Evolutionary conservation across 257 asterid genomes (phyloP).

Genomic region (Nicotiana noctiflora): DNA sequence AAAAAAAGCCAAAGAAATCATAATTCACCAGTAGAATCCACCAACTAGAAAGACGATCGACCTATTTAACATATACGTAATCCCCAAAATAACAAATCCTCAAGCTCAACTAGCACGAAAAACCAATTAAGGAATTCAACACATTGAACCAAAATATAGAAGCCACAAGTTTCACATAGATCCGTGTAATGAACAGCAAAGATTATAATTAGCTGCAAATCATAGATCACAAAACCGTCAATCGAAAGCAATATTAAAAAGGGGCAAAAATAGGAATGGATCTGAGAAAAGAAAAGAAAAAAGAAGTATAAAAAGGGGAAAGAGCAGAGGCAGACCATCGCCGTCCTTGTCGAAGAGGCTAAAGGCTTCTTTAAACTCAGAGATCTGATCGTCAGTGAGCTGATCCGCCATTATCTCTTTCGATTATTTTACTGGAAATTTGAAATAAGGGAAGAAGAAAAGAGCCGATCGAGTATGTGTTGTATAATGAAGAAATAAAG

Average conservation of each 20-base stretch:
- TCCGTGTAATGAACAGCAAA: neutral
- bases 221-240: neutral
- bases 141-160: neutral
- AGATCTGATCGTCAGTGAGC: constrained; percentile 13
- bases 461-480: too few species aligned
- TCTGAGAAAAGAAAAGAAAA: neutral
- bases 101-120: neutral
- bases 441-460: neutral
- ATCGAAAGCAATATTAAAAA: neutral
- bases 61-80: neutral
- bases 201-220: neutral
- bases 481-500: neutral
- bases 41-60: neutral
- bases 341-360: constrained; percentile 14
- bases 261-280: neutral
- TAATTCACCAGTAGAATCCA: neutral
- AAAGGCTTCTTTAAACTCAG: constrained; percentile 13
- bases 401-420: constrained; percentile 11
- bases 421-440: neutral
- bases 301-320: neutral
- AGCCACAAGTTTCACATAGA: neutral
- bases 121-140: neutral
- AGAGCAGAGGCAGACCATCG: neutral
- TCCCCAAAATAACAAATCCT: neutral
- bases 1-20: neutral